Evolutionary conservation across 1,284 basidiomycete genomes (phyloP), one percentile per base, ranked within the genome.

Genomic region (Sporisorium scitamineum): DNA sequence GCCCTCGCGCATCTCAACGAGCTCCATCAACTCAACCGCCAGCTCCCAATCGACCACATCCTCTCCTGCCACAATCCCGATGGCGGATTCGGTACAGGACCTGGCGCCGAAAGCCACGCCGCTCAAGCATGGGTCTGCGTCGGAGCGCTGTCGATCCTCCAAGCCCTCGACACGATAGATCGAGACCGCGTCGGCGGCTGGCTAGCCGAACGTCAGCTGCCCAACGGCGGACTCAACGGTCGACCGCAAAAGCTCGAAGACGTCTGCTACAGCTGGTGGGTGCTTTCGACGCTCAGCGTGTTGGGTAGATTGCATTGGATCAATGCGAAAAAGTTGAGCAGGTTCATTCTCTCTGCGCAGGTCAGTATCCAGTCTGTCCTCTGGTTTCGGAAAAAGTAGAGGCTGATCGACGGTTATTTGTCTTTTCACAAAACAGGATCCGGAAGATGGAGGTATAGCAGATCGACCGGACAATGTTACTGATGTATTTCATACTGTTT

Each of bases 221-320:
- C 94, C 0, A 94, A 91, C 79, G 96, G 96, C 9, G 97, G 96
- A 0, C 88, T 99, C 66, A 98, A 99, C 79, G 96, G 96, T 0
- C 89, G 96, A 22, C 96, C 96, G 3, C 94, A 99, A 85, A 99
- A 99, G 87, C 88, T 98, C n/a, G 94, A 96, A 87, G 95, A 98
- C 84, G 95, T 97, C 3, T 99, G 97, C 87, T 99, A 99, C 87
- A 94, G 93, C 80, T 96, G 94, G 88, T 99, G 95, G 95, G 94
- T 96, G 6, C 89, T 99, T 3, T 95, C 95, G 0, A 88, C 93
- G 0, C 86, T 99, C 54, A 91, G 94, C 20, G 95, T 97, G 65
- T 86, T 99, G 41, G 90, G 91, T 50, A 93, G 92, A 80, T 85
- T 95, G 20, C 87, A 90, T 11, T 99, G 96, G 94, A 97, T 99